Evolutionary conservation across 2,329 filamentous ascomycete genomes (phyloP).

Genomic region (Fusarium sp.): DNA sequence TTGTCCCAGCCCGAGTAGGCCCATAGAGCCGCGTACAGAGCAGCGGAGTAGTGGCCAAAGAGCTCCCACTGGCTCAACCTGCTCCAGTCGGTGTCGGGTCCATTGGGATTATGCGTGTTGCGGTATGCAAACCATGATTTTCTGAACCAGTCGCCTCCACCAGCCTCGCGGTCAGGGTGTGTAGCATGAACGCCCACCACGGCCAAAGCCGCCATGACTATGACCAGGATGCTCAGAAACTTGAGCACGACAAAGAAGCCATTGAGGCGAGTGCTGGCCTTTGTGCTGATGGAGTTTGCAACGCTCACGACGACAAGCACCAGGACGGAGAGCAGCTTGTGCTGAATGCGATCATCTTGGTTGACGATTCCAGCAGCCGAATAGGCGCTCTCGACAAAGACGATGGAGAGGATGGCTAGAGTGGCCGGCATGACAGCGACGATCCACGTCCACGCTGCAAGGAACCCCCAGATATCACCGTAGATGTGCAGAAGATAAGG

Average conservation of each 20-base stretch:
- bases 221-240: conserved; percentile 58
- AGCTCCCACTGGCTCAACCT: conserved; percentile 63
- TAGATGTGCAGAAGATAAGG: conserved; percentile 69
- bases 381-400: conserved; percentile 69
- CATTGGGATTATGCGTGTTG: conserved; percentile 60
- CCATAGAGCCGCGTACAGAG: conserved; percentile 70
- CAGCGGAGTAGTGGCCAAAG: conserved; percentile 67
- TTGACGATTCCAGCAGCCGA: conserved; percentile 59
- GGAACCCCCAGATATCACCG: conserved; percentile 68
- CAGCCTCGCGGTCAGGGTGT: conserved; percentile 50
- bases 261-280: conserved; percentile 63
- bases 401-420: conserved; percentile 69
- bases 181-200: conserved; percentile 55
- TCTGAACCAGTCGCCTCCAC: conserved; percentile 61
- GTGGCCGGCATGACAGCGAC: conserved; percentile 71
- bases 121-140: conserved; percentile 65
- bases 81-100: conserved; percentile 59
- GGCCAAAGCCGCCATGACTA: conserved; percentile 60
- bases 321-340: conserved; percentile 62
- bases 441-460: conserved; percentile 73
- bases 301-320: conserved; percentile 58
- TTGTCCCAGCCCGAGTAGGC: conserved; percentile 75
- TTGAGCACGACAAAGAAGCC: conserved; percentile 64
- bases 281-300: conserved; percentile 65
- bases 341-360: conserved; percentile 53